Percentiles rank a stretch among this genome's conserved stretches.
Evolutionary conservation across 2,329 filamentous ascomycete genomes (phyloP).

Genomic region (Exophiala oligosperma): DNA sequence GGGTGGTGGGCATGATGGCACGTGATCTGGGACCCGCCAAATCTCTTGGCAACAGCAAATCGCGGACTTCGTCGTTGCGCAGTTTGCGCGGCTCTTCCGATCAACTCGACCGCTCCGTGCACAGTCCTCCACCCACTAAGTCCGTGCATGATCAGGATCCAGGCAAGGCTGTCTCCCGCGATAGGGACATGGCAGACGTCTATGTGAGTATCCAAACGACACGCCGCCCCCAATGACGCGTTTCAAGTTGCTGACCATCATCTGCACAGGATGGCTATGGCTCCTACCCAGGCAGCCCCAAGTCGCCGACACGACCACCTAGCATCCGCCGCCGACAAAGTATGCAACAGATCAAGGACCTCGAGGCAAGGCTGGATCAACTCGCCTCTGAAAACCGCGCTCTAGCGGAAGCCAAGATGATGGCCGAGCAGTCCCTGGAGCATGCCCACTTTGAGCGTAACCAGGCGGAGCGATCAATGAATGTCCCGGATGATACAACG

Average conservation of each 20-base stretch:
- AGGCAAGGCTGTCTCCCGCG: slow-evolving; percentile 55
- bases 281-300: slow-evolving; percentile 79
- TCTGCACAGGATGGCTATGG: slow-evolving; percentile 80
- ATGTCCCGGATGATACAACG: slow-evolving; percentile 64
- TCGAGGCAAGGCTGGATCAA: slow-evolving; percentile 82
- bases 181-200: slow-evolving; percentile 87
- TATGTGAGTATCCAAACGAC: slow-evolving; percentile 67
- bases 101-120: slow-evolving; percentile 15
- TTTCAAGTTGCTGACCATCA: slow-evolving; percentile 13
- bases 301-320: slow-evolving; percentile 88
- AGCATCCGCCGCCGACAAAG: slow-evolving; percentile 97
- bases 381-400: slow-evolving; percentile 80
- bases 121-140: slow-evolving; percentile 17
- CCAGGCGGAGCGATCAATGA: slow-evolving; percentile 50
- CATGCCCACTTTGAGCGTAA: slow-evolving; percentile 55
- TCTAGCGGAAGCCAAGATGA: slow-evolving; percentile 70
- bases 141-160: slow-evolving; percentile 86
- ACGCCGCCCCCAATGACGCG: not conserved
- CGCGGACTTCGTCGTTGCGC: slow-evolving; percentile 39
- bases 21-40: slow-evolving; percentile 25
- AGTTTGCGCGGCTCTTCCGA: slow-evolving; percentile 36
- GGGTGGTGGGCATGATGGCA: slow-evolving; percentile 14
- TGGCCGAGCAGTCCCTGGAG: slow-evolving; percentile 66
- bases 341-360: slow-evolving; percentile 87
- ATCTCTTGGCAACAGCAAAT: slow-evolving; percentile 41